Percentiles rank a stretch among this genome's conserved stretches.
phyloP scores from a whole-genome alignment of 441 rosid species.

The Dalechampia spathulata region DNA sequence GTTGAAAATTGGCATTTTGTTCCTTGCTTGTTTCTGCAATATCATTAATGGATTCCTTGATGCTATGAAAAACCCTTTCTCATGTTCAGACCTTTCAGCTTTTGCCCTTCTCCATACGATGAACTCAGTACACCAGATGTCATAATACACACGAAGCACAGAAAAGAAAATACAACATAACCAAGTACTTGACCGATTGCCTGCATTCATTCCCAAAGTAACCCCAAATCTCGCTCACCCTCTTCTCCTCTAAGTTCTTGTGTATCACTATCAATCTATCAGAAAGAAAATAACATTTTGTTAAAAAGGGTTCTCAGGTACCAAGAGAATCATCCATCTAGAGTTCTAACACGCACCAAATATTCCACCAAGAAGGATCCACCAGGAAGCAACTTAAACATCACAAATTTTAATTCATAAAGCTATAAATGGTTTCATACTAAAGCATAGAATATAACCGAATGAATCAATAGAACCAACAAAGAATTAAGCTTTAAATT shows the following conservation, averaged over 20 bases:
- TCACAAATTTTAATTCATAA: too few relatives aligned
- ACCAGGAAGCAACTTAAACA: neutral
- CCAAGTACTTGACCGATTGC: constrained; percentile 17
- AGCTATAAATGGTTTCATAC: too few relatives aligned
- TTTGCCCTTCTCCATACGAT: constrained; percentile 2
- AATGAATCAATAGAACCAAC: too few relatives aligned
- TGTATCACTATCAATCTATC: constrained; percentile 12
- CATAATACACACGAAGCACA: constrained; percentile 8
- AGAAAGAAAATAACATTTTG: neutral
- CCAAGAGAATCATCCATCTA: neutral
- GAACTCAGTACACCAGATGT: neutral
- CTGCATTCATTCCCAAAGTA: constrained; percentile 18
- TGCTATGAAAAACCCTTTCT: constrained; percentile 10
- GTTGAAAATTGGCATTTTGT: constrained; percentile 11
- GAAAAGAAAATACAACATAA: constrained; percentile 15
- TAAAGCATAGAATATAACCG: too few relatives aligned
- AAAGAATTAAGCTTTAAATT: too few relatives aligned
- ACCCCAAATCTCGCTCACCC: constrained; percentile 18
- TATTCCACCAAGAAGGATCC: neutral
- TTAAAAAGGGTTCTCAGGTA: neutral
- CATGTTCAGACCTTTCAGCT: constrained; percentile 8
- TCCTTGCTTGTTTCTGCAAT: constrained; percentile 14
- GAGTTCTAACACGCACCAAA: neutral
- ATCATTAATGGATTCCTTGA: constrained; percentile 7
- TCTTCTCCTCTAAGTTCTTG: constrained; percentile 1